Base-by-base conservation (phyloP, 1,284 basidiomycete genomes). In the Heterobasidion occidentale region DNA sequence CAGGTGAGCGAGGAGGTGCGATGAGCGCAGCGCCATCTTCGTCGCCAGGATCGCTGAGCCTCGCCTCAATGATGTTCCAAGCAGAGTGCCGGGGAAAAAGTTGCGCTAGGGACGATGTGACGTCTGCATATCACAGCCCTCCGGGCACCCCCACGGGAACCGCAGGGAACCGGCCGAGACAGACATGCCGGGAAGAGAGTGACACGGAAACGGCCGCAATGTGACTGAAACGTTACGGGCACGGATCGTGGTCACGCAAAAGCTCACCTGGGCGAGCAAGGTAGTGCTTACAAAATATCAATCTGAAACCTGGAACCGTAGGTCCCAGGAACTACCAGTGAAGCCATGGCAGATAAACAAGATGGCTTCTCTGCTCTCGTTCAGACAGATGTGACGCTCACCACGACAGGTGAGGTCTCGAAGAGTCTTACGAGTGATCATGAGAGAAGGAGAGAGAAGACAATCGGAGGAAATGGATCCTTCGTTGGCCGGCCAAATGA, bases 11-110 rank as follows among this genome's bases (percentile, higher is more conserved):
- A n/a, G 72, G 74, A 5, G 70, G 80, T 5, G 72, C 80, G 56
- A 69, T 62, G 20, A 64, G 64, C 34, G 61, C 58, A 46, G 60
- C 62, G 0, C 97, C 96, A 63, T 92, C 88, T 49, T 84, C 74
- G 71, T 95, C 99, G 42, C 76, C 76, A 0, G 95, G 94, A 68
- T 99, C 97, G 61, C 89, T 99, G 97, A 0, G 95, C 91, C 70
- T 99, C 96, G 15, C 95, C 96, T 97, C 97, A 62, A 87, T 90
- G 69, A 99, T 99, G 69, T 96, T 96, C 96, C 96, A 99, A 0
- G 96, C 96, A 1, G 92, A 95, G 73, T 99, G 95, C 1, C 93
- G 80, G 3, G 0, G 95, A 91, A 12, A 91, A 93, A 0, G 94
- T 98, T 0, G 96, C 96, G 34, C 99, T 84, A 0, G 95, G 92